Evolutionary conservation across 345 rosid genomes (phyloP).

Genomic region (Populus alba): DNA sequence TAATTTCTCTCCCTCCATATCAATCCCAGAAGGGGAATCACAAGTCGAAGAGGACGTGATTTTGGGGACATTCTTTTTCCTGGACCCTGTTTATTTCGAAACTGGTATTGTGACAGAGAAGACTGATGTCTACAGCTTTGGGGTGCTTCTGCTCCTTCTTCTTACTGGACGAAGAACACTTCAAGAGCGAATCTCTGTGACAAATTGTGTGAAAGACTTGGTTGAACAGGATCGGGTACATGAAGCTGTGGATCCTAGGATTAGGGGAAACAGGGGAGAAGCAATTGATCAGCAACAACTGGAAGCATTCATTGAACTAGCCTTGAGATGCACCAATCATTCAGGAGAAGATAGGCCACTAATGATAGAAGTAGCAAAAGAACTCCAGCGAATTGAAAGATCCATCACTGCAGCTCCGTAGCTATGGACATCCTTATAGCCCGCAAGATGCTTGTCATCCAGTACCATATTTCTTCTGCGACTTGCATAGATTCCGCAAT

Average conservation of each 20-base stretch:
- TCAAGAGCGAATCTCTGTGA: not conserved
- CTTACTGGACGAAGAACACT: not conserved
- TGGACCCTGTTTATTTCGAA: not conserved
- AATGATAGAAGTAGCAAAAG: not conserved
- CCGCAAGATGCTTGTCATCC: not conserved
- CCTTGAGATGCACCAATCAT: not conserved
- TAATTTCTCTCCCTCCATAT: not conserved
- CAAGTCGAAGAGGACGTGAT: not conserved
- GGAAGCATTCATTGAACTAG: not conserved
- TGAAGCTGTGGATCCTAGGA: not conserved
- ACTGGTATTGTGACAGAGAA: not conserved
- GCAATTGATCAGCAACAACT: not conserved
- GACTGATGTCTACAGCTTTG: conserved; percentile 5
- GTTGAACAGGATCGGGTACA: not conserved
- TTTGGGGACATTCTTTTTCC: accelerated
- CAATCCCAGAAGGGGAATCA: conserved; percentile 5
- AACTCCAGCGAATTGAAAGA: not conserved
- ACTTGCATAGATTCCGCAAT: too few relatives aligned
- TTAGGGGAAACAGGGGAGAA: not conserved
- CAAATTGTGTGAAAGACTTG: not conserved
- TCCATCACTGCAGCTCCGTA: not conserved
- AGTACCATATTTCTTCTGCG: too few relatives aligned
- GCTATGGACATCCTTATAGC: not conserved
- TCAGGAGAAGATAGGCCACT: not conserved
- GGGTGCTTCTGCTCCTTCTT: not conserved